Evolutionary conservation across 2,329 filamentous ascomycete genomes (phyloP).

Genomic region (Hypoxylon sp.): DNA sequence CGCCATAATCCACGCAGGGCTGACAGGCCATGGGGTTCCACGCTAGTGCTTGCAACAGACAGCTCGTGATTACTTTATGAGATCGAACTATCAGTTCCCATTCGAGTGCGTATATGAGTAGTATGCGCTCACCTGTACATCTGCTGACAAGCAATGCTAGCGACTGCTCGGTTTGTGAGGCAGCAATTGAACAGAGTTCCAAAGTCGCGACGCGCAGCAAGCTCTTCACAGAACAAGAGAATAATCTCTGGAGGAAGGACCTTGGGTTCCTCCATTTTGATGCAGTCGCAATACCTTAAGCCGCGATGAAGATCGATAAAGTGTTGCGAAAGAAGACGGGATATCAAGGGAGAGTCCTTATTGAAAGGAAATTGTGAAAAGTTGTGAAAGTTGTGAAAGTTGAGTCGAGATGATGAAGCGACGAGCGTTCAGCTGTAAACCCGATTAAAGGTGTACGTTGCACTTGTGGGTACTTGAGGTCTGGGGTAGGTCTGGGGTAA

Average conservation of each 20-base stretch:
- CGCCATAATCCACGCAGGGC: slow-evolving; percentile 76
- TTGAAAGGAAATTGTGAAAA: background rate
- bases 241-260: slow-evolving; percentile 70
- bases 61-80: slow-evolving; percentile 61
- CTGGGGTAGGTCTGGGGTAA: too few species aligned
- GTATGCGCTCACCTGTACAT: slow-evolving; percentile 69
- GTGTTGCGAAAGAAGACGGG: background rate
- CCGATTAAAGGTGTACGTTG: too few species aligned
- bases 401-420: too few species aligned
- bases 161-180: slow-evolving; percentile 67
- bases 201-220: slow-evolving; percentile 69
- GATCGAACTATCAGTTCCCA: slow-evolving; percentile 39
- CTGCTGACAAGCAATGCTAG: slow-evolving; percentile 69
- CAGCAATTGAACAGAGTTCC: slow-evolving; percentile 71
- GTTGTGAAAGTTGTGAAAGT: background rate
- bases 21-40: slow-evolving; percentile 51
- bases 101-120: background rate
- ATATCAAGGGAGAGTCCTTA: too few species aligned
- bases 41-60: slow-evolving; percentile 58
- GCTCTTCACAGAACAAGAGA: slow-evolving; percentile 70
- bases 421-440: too few species aligned
- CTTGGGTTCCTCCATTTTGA: slow-evolving; percentile 36
- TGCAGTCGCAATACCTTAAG: background rate
- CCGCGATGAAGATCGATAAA: background rate
- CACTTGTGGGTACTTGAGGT: background rate